These are phyloP conservation scores for Fusarium graminum DNA, from an alignment of 2,329 filamentous ascomycete genomes.

Conservation along the genomic window DNA sequence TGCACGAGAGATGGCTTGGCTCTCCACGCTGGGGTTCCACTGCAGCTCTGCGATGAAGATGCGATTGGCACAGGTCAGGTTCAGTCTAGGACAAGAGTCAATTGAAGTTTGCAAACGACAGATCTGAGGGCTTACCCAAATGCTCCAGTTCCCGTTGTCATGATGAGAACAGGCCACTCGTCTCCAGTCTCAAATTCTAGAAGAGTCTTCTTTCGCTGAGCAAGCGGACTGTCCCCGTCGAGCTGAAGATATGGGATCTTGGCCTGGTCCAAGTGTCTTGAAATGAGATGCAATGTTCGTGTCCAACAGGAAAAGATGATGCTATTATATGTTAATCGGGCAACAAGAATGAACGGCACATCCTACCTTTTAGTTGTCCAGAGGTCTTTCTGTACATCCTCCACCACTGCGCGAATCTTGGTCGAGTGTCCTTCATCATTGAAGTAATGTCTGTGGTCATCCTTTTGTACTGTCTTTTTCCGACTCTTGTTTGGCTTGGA, in stretches of 20 bases:
- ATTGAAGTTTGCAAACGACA: accelerated
- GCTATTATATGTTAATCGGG: slow-evolving; percentile 39
- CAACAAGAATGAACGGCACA: accelerated
- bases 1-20: slow-evolving; percentile 64
- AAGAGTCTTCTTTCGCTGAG: slow-evolving; percentile 55
- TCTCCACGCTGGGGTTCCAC: slow-evolving; percentile 67
- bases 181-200: slow-evolving; percentile 53
- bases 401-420: background rate
- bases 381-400: slow-evolving; percentile 4
- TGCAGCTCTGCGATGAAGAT: slow-evolving; percentile 67
- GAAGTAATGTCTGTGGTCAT: slow-evolving; percentile 15
- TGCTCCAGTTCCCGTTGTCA: slow-evolving; percentile 66
- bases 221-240: slow-evolving; percentile 58
- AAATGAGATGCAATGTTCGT: slow-evolving; percentile 56
- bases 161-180: slow-evolving; percentile 58
- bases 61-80: slow-evolving; percentile 62
- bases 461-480: accelerated
- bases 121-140: slow-evolving; percentile 56
- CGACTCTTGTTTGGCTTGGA: background rate
- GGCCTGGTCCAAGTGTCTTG: slow-evolving; percentile 46
- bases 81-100: slow-evolving; percentile 52
- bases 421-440: background rate
- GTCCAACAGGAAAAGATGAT: slow-evolving; percentile 64
- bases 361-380: slow-evolving; percentile 11
- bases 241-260: slow-evolving; percentile 55